Base-by-base conservation (phyloP, 495 filamentous ascomycete genomes). In the Tetracladium marchalianum region DNA sequence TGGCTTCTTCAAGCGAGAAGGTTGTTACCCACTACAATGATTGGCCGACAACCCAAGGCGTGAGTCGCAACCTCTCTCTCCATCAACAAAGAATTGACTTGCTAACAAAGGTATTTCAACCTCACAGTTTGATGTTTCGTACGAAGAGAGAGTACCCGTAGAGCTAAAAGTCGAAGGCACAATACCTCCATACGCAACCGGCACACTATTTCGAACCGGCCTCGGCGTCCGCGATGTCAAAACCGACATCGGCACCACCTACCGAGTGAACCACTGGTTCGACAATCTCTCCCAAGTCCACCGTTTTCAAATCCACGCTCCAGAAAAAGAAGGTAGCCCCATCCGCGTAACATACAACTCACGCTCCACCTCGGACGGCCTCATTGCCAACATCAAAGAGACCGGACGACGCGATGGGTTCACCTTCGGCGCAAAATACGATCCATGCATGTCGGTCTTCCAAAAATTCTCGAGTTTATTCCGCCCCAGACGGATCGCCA, bases 251-350 rank as follows among this genome's bases (percentile, higher is more conserved):
- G 75, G 73, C 27, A 70, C 70, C 1, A 75, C 71, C 0, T 76
- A 76, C 51, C 61, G 65, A 22, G 62, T 76, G 7, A 72, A 62
- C 0, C 86, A 92, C 56, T 92, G 85, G 86, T 87, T 89, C 49
- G 81, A 89, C 60, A 79, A 82, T n/a, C 77, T 88, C 36, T 71
- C 71, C n/a, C 81, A 87, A 48, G 78, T 76, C 2, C 84, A 88
- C 53, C 75, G 77, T 11, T 90, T 92, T 63, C 60, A 27, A 43
- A 52, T 62, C 12, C 32, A 37, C 11, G 49, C 50, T n/a, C 43
- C 64, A 4, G 53, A 49, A 11, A 41, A 44, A 9, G 40, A 63
- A 15, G n/a, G 48, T 11, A 34, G 54, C 1, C 15, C 56, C 0
- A 65, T 62, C 1, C 62, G 62, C 19, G 78, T 89, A 3, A 62